A percentile compares a stretch with the other conserved stretches of the same genome.
phyloP scores from a whole-genome alignment of 2,329 filamentous ascomycete species.

The Clarireedia sp. region DNA sequence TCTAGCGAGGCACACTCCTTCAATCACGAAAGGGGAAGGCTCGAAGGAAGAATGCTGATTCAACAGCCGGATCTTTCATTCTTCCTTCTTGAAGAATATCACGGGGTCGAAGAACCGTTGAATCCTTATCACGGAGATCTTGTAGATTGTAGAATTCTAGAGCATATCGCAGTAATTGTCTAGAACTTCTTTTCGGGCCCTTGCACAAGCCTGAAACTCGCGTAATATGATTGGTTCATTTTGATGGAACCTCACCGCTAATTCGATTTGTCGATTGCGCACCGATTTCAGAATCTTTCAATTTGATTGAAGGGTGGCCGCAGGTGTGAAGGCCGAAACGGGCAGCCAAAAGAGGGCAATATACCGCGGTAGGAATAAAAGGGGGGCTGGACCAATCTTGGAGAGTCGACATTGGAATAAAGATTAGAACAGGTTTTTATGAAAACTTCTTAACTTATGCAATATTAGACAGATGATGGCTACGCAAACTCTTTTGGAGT shows the following conservation, averaged over 20 bases:
- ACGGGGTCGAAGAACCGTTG: background rate
- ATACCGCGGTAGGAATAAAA: conserved; percentile 16
- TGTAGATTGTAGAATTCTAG: background rate
- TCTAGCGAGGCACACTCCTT: too few relatives aligned
- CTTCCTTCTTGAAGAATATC: background rate
- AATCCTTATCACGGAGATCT: background rate
- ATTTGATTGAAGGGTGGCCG: conserved; percentile 21
- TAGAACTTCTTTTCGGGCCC: conserved; percentile 12
- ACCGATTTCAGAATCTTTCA: background rate
- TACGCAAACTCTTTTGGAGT: conserved; percentile 4
- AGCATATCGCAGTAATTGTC: background rate
- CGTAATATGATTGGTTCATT: conserved; percentile 10
- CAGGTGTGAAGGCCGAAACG: conserved; percentile 27
- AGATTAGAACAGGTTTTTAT: conserved; percentile 1
- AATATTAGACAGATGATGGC: background rate
- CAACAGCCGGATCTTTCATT: background rate
- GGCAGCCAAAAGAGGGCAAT: background rate
- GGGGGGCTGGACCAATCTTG: conserved; percentile 24
- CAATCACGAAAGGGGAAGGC: too few relatives aligned
- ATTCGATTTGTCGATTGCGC: conserved; percentile 14
- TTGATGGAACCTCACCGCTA: conserved; percentile 22
- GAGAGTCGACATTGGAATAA: conserved; percentile 23
- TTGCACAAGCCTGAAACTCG: conserved; percentile 14
- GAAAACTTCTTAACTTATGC: conserved; percentile 21
- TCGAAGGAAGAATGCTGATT: background rate